These are phyloP conservation scores for Fraxinus excelsior DNA, from an alignment of 257 asterid genomes.

Conservation along the genomic window DNA sequence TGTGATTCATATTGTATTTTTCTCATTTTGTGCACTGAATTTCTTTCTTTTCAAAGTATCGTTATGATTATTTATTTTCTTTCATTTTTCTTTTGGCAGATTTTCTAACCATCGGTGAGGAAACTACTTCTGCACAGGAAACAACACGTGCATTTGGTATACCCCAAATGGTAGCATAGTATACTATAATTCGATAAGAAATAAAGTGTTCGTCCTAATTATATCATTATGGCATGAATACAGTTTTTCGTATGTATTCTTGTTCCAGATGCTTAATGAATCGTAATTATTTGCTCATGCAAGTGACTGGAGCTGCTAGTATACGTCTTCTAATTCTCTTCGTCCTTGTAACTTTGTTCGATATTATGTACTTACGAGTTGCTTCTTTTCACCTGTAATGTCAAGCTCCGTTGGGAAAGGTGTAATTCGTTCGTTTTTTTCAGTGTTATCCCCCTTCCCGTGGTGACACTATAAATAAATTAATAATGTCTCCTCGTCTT, in stretches of 20 bases:
- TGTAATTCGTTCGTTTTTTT: not conserved
- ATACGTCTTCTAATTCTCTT: slow-evolving; percentile 26
- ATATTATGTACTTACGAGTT: not conserved
- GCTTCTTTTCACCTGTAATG: slow-evolving; percentile 2
- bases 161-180: slow-evolving; percentile 36
- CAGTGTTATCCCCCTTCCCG: not conserved
- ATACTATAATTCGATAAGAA: slow-evolving; percentile 36
- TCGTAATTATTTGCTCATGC: slow-evolving; percentile 34
- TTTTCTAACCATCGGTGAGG: slow-evolving; percentile 49
- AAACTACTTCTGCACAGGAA: slow-evolving; percentile 46
- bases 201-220: slow-evolving; percentile 32
- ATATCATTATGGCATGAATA: slow-evolving; percentile 71
- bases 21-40: slow-evolving; percentile 25
- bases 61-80: slow-evolving; percentile 1
- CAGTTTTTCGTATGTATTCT: slow-evolving; percentile 70
- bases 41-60: slow-evolving; percentile 26
- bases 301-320: slow-evolving; percentile 39
- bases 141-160: slow-evolving; percentile 33
- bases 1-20: slow-evolving; percentile 39
- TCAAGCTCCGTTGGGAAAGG: not conserved
- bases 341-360: slow-evolving; percentile 25
- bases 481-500: not conserved
- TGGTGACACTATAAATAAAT: not conserved
- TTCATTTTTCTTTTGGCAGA: slow-evolving; percentile 45
- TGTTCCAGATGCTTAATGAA: slow-evolving; percentile 33